Percentiles rank a stretch among this genome's conserved stretches.
Evolutionary conservation across 306 rosid genomes (phyloP).

Genomic region (Geum urbanum): DNA sequence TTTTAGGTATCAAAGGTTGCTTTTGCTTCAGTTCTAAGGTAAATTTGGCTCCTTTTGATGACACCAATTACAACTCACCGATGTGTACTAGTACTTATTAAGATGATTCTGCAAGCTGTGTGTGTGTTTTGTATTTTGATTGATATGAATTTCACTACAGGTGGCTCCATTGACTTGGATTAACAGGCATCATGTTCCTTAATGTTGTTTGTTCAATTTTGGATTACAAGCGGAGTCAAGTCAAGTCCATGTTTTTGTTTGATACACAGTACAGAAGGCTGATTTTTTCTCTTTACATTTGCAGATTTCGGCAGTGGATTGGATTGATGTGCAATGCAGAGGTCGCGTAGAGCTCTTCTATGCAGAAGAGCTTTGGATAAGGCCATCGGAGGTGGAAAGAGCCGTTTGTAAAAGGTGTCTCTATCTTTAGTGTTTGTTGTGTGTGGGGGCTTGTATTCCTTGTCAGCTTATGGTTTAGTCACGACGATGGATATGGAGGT

Average conservation of each 20-base stretch:
- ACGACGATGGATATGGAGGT: slow-evolving; percentile 63
- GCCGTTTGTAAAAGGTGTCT: slow-evolving; percentile 59
- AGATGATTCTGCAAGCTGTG: slow-evolving; percentile 9
- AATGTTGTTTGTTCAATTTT: background rate
- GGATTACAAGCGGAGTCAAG: slow-evolving; percentile 13
- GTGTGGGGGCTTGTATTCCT: slow-evolving; percentile 71
- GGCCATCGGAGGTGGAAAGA: slow-evolving; percentile 37
- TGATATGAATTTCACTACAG: background rate
- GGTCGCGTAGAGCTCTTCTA: slow-evolving; percentile 71
- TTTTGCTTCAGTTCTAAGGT: slow-evolving; percentile 46
- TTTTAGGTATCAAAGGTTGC: slow-evolving; percentile 16
- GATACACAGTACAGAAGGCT: slow-evolving; percentile 30
- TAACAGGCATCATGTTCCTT: background rate
- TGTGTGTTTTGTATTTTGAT: background rate
- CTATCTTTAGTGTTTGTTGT: slow-evolving; percentile 60
- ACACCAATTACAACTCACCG: slow-evolving; percentile 5
- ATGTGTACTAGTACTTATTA: background rate
- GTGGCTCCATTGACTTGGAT: slow-evolving; percentile 7
- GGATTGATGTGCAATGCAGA: slow-evolving; percentile 82
- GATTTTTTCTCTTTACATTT: slow-evolving; percentile 3
- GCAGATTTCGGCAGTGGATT: slow-evolving; percentile 23
- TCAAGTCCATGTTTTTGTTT: slow-evolving; percentile 21
- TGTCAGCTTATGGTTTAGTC: slow-evolving; percentile 70
- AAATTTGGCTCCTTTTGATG: slow-evolving; percentile 12
- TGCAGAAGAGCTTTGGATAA: slow-evolving; percentile 57